Evolutionary conservation across 108 stramenopile species (phyloP).

Genomic region (Nitzschia palea): DNA sequence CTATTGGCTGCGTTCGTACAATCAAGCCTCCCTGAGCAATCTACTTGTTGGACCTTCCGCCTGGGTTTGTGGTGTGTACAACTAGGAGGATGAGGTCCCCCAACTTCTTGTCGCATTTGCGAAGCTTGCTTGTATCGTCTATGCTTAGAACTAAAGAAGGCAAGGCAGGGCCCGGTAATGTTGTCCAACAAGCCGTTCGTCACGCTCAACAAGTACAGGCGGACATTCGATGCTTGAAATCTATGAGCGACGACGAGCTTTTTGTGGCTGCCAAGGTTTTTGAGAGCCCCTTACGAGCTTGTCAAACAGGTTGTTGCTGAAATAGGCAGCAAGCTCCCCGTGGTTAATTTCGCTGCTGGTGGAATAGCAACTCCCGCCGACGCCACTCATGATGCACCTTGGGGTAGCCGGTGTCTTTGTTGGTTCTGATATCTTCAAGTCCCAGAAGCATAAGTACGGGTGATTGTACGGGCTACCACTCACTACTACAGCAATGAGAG

Average conservation of each 20-base stretch:
- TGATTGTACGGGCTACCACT: conserved; percentile 96
- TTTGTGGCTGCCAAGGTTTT: conserved; percentile 97
- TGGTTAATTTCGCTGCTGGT: conserved; percentile 99
- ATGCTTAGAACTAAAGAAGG: conserved; percentile 99
- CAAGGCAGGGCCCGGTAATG: conserved; percentile 99
- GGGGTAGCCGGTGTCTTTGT: conserved; percentile 99
- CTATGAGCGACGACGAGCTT: conserved; percentile 96
- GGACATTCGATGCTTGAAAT: conserved; percentile 79
- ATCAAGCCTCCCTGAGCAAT: too few relatives aligned
- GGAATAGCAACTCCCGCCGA: conserved; percentile 99
- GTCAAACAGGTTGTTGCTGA: conserved; percentile 92
- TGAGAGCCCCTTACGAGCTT: conserved; percentile 90
- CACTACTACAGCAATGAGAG: too few relatives aligned
- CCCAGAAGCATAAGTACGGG: conserved; percentile 83
- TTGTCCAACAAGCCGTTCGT: conserved; percentile 98
- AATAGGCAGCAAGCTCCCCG: conserved; percentile 92
- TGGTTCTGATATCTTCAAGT: conserved; percentile 98
- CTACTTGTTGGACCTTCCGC: too few relatives aligned
- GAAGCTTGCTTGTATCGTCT: too few relatives aligned
- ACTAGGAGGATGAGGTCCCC: too few relatives aligned
- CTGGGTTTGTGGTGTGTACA: too few relatives aligned
- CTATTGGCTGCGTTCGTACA: too few relatives aligned
- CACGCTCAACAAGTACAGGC: conserved; percentile 91
- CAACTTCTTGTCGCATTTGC: too few relatives aligned
- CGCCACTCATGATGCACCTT: conserved; percentile 99